Evolutionary conservation across 192 early-diverging fungal species (phyloP).

Genomic region (Dispira simplex): DNA sequence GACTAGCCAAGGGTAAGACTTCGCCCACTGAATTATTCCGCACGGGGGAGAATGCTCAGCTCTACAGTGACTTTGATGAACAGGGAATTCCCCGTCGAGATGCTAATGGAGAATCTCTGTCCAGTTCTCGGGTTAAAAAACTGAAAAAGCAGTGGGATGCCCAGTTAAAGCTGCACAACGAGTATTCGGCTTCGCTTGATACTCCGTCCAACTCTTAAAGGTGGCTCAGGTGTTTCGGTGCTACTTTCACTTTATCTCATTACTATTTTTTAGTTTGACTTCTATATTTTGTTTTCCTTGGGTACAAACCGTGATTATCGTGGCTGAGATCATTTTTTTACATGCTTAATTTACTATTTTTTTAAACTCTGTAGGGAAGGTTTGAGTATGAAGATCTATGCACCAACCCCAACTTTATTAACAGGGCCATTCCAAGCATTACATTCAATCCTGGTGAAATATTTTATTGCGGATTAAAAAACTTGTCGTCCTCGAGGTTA

Average conservation of each 20-base stretch:
- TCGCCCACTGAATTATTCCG: slow-evolving; percentile 75
- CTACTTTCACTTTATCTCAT: not conserved
- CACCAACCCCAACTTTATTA: too few species aligned
- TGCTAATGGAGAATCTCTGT: slow-evolving; percentile 60
- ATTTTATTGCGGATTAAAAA: too few species aligned
- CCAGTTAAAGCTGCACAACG: slow-evolving; percentile 80
- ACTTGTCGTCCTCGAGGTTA: too few species aligned
- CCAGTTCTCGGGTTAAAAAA: slow-evolving; percentile 77
- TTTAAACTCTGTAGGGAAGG: too few species aligned
- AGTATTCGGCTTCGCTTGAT: slow-evolving; percentile 38
- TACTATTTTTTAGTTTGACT: not conserved
- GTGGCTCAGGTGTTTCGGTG: not conserved
- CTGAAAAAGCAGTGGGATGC: slow-evolving; percentile 69
- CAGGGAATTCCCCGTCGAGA: slow-evolving; percentile 79
- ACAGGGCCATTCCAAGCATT: too few species aligned
- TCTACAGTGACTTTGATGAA: slow-evolving; percentile 68
- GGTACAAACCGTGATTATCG: too few species aligned
- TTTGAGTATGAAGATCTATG: too few species aligned
- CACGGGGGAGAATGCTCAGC: slow-evolving; percentile 29
- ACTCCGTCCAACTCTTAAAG: not conserved
- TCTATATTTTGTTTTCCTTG: too few species aligned
- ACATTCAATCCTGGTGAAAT: too few species aligned
- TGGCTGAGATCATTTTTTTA: too few species aligned
- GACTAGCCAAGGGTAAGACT: slow-evolving; percentile 61
- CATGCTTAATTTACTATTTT: too few species aligned